These are phyloP conservation scores for Colletotrichum costaricense DNA, from an alignment of 2,329 filamentous ascomycete genomes.

Conservation along the genomic window DNA sequence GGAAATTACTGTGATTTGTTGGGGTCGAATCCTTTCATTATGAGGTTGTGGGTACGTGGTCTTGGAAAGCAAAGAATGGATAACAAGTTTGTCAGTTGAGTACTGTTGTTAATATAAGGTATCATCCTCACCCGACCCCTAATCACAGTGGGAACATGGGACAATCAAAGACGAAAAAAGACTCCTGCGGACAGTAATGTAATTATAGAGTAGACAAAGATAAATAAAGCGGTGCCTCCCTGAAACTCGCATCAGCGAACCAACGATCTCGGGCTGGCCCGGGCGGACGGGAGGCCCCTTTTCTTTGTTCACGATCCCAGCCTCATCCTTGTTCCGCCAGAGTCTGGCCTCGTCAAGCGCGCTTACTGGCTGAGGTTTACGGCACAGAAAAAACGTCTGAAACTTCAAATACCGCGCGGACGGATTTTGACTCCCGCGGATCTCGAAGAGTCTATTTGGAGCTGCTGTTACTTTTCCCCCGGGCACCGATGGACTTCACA, in stretches of 20 bases:
- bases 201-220: neutral
- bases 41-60: no score
- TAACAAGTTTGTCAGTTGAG: no score
- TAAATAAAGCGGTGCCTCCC: neutral
- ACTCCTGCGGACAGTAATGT: neutral
- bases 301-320: neutral
- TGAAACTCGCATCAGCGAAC: neutral
- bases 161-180: neutral
- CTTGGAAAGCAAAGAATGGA: no score
- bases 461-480: neutral
- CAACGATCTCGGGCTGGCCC: neutral
- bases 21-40: no score
- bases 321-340: neutral
- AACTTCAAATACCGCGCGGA: neutral
- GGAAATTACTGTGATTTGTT: neutral
- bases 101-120: no score
- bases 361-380: neutral
- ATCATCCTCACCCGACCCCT: no score
- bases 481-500: no score
- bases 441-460: neutral
- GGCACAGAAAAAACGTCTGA: neutral
- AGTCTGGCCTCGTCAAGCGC: no score
- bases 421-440: neutral
- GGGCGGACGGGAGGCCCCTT: no score
- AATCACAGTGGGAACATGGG: neutral